Conservation (phyloP, 2,329 filamentous ascomycete genomes). For the Cladosporium sp. region DNA sequence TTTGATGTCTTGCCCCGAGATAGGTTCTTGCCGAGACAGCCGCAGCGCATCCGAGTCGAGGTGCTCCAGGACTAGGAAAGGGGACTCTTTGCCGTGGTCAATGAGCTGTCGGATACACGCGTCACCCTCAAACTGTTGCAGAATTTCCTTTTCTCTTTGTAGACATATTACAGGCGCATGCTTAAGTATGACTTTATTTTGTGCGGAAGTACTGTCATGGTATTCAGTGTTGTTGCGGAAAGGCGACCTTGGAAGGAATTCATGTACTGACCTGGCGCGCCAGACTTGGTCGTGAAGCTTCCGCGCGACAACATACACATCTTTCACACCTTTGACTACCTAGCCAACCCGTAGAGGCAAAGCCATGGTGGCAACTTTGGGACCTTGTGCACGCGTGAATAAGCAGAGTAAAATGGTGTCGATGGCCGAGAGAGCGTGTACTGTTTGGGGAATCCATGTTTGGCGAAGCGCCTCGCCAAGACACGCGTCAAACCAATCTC, state of each 20-base stretch:
- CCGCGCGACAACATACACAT: background rate
- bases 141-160: background rate
- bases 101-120: background rate
- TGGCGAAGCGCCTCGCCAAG: too few relatives aligned
- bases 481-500: too few relatives aligned
- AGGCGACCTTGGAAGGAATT: too few relatives aligned
- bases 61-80: background rate
- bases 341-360: background rate
- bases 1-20: constrained; percentile 23
- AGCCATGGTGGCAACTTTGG: too few relatives aligned
- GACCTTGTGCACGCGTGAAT: too few relatives aligned
- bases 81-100: background rate
- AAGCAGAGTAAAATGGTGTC: too few relatives aligned
- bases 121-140: background rate
- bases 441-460: too few relatives aligned
- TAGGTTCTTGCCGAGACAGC: background rate
- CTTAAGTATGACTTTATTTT: background rate
- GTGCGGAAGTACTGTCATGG: too few relatives aligned
- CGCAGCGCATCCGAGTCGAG: background rate
- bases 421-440: too few relatives aligned
- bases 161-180: background rate
- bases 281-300: background rate
- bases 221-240: too few relatives aligned
- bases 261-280: background rate
- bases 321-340: background rate